phyloP scores from a whole-genome alignment of 2,329 filamentous ascomycete genomes.

The Penicillium expansum region DNA sequence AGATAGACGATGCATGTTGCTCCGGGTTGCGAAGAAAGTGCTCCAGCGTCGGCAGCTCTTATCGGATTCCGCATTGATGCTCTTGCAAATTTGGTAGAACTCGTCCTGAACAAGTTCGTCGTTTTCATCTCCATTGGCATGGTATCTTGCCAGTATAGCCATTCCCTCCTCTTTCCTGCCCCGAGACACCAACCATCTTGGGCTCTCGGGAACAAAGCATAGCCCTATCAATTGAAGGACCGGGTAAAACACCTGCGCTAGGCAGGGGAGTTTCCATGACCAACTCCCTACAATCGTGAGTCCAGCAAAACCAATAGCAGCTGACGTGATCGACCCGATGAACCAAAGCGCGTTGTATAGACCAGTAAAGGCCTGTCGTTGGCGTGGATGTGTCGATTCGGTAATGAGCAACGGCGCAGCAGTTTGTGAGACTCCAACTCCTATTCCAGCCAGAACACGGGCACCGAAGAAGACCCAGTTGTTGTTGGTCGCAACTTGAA shows the following conservation, averaged over 20 bases:
- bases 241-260: slow-evolving; percentile 50
- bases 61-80: slow-evolving; percentile 19
- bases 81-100: slow-evolving; percentile 26
- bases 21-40: slow-evolving; percentile 16
- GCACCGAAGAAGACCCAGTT: slow-evolving; percentile 29
- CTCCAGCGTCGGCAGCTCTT: slow-evolving; percentile 17
- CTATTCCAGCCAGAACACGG: slow-evolving; percentile 35
- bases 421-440: slow-evolving; percentile 37
- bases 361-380: slow-evolving; percentile 29
- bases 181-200: slow-evolving; percentile 60
- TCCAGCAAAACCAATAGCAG: slow-evolving; percentile 17
- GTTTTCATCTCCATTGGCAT: slow-evolving; percentile 50
- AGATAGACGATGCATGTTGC: slow-evolving; percentile 20
- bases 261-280: slow-evolving; percentile 60
- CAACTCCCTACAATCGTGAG: slow-evolving; percentile 19
- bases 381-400: slow-evolving; percentile 32
- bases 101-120: slow-evolving; percentile 24
- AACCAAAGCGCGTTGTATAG: slow-evolving; percentile 32
- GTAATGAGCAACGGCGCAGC: slow-evolving; percentile 30
- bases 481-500: slow-evolving; percentile 23
- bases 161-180: slow-evolving; percentile 57
- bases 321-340: slow-evolving; percentile 23
- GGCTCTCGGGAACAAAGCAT: slow-evolving; percentile 61
- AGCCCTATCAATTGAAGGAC: slow-evolving; percentile 50
- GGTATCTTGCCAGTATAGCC: slow-evolving; percentile 58